Percentiles rank a stretch among this genome's conserved stretches.
Conservation (phyloP, 495 filamentous ascomycete genomes). For the Penicillium maclennaniae region DNA sequence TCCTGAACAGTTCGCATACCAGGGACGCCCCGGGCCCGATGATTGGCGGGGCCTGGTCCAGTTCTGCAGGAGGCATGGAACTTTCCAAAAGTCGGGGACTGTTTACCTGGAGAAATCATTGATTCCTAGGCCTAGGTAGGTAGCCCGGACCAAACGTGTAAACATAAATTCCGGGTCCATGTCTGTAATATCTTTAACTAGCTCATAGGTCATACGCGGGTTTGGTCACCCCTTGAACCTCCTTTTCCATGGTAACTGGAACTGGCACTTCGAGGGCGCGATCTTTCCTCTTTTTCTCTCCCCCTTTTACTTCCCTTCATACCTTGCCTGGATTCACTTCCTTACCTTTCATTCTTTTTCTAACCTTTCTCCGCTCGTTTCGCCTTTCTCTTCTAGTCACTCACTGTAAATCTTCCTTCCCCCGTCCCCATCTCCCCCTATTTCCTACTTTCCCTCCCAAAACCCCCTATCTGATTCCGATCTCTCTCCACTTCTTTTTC, state of each 20-base stretch:
- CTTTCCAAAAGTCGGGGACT: conserved; percentile 1
- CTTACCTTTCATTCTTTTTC: conserved; percentile 25
- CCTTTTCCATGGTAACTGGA: conserved; percentile 1
- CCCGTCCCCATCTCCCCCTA: conserved; percentile 16
- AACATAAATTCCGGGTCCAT: not conserved
- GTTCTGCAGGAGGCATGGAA: conserved; percentile 27
- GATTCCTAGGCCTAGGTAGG: not conserved
- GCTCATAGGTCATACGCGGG: not conserved
- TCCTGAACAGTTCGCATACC: conserved; percentile 6
- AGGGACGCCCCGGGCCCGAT: conserved; percentile 11
- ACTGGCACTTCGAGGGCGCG: not conserved
- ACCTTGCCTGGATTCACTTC: conserved; percentile 32
- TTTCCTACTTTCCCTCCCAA: conserved; percentile 18
- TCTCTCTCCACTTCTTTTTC: conserved; percentile 5
- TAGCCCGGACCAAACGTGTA: not conserved
- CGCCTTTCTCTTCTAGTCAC: conserved; percentile 9
- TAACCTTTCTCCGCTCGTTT: conserved; percentile 11
- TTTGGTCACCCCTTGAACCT: not conserved
- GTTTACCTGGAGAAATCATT: conserved; percentile 1
- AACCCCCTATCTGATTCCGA: conserved; percentile 20
- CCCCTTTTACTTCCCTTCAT: conserved; percentile 15
- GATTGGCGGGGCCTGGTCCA: conserved; percentile 22
- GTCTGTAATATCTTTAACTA: not conserved
- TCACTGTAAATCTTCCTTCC: conserved; percentile 13
- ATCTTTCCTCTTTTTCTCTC: not conserved